Base-by-base conservation (phyloP, 75 land plant genomes). In the Picea glauca region DNA sequence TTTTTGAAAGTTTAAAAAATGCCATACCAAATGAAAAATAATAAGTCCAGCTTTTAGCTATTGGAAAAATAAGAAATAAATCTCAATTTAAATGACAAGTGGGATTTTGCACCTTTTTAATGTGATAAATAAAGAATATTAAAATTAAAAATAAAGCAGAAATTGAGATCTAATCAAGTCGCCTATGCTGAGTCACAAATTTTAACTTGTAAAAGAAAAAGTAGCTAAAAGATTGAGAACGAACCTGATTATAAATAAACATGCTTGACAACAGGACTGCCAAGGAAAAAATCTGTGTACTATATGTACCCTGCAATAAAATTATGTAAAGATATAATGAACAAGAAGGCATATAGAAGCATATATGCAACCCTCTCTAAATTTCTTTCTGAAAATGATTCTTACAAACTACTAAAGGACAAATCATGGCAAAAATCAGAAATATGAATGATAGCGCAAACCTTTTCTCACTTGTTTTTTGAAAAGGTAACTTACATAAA, bases 221-320 rank as follows among this genome's bases (percentile, higher is more conserved):
- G 20, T 38, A 68, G 21, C 50, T 35, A 14, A 68, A 40, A 50
- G 56, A 68, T 68, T 9, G 3, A 26, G 2, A 70, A 35, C 84
- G 6, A 46, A 94, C 99, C 98, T 96, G 99, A 63, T 97, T 97
- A 84, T 97, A 97, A 1, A 97, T 84, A 73, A 97, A 97, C 98
- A 97, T 91, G 81, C 98, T 97, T n/a, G 99, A 97, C 66, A 97
- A 84, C 5, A 97, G 92, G 21, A 97, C 96, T 58, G 99, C 99
- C 81, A 97, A 81, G 3, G 99, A 97, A 76, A 97, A 97, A 33
- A 97, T 97, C 82, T 97, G 95, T 4, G 91, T 97, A 78, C 99
- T 97, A 80, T 97, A 94, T 40, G 99, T 97, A 11, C 99, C 99
- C 99, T 97, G 91, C 77, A 65, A 76, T 79, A 74, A 33, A 50